phyloP scores from a whole-genome alignment of 371 early-diverging fungal species.

The Mycotypha africana region DNA sequence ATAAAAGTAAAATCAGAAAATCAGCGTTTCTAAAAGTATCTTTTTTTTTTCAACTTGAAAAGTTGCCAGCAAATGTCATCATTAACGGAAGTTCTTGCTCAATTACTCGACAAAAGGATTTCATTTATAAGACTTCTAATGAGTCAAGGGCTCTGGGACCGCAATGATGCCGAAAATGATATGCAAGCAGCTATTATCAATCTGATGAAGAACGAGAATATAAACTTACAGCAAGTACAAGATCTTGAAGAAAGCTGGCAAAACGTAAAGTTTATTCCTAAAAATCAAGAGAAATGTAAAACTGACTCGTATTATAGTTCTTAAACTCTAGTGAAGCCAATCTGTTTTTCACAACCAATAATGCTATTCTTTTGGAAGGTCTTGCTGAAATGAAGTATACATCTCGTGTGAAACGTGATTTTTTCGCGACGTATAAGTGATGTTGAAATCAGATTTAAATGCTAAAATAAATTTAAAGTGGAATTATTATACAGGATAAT shows the following conservation, averaged over 20 bases:
- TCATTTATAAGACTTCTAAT: constrained; percentile 5
- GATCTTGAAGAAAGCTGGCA: constrained; percentile 13
- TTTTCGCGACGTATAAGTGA: constrained; percentile 1
- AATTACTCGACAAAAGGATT: constrained; percentile 3
- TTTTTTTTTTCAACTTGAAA: too few species aligned
- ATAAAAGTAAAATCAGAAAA: too few species aligned
- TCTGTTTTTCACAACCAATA: constrained; percentile 3
- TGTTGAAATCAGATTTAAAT: background rate
- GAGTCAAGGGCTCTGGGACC: constrained; percentile 1
- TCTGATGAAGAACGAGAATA: constrained; percentile 6
- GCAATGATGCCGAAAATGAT: constrained; percentile 3
- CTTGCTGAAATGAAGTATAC: constrained; percentile 10
- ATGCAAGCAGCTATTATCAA: constrained; percentile 7
- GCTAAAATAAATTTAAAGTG: background rate
- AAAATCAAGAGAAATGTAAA: constrained; percentile 3
- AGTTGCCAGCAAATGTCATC: constrained; percentile 6
- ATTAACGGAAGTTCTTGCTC: constrained; percentile 1
- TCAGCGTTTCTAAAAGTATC: too few species aligned
- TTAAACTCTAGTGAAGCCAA: constrained; percentile 9
- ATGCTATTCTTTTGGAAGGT: constrained; percentile 4
- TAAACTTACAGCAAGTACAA: constrained; percentile 1
- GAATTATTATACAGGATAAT: background rate
- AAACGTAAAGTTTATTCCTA: constrained; percentile 6
- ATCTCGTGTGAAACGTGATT: constrained; percentile 9
- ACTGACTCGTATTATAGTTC: constrained; percentile 11